Percentiles rank a stretch among this genome's conserved stretches.
These are phyloP conservation scores for Botrytis squamosa DNA, from an alignment of 2,329 filamentous ascomycete species.

Conservation along the genomic window DNA sequence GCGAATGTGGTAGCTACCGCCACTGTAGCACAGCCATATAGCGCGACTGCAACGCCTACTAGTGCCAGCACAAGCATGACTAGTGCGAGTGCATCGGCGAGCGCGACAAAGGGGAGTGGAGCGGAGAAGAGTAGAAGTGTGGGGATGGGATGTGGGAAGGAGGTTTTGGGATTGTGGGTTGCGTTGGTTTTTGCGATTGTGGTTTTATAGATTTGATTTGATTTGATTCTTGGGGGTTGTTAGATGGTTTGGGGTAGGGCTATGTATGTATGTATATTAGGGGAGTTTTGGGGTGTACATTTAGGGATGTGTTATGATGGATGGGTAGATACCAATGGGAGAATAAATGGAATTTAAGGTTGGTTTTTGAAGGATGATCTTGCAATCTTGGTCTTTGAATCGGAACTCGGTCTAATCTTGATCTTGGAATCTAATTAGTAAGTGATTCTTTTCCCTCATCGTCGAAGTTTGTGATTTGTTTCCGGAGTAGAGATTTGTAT, in stretches of 20 bases:
- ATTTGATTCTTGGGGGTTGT: background rate
- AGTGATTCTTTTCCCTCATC: too few species aligned
- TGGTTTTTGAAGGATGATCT: background rate
- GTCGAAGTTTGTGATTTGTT: too few species aligned
- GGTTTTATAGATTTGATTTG: background rate
- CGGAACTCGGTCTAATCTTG: too few species aligned
- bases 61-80: conserved; percentile 79
- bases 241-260: background rate
- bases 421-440: too few species aligned
- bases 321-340: background rate
- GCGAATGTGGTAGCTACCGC: conserved; percentile 28
- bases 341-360: background rate
- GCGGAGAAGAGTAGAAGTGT: conserved; percentile 83
- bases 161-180: conserved; percentile 23
- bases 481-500: too few species aligned
- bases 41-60: conserved; percentile 51
- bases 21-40: conserved; percentile 61
- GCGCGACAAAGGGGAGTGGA: conserved; percentile 83
- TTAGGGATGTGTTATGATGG: background rate
- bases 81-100: conserved; percentile 68
- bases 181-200: conserved; percentile 21
- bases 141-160: conserved; percentile 52
- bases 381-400: too few species aligned
- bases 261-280: background rate
- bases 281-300: background rate